Evolutionary conservation across 768 basidiomycete species (phyloP), one percentile per base, ranked within the genome.

Genomic region (Mycena haematopus): DNA sequence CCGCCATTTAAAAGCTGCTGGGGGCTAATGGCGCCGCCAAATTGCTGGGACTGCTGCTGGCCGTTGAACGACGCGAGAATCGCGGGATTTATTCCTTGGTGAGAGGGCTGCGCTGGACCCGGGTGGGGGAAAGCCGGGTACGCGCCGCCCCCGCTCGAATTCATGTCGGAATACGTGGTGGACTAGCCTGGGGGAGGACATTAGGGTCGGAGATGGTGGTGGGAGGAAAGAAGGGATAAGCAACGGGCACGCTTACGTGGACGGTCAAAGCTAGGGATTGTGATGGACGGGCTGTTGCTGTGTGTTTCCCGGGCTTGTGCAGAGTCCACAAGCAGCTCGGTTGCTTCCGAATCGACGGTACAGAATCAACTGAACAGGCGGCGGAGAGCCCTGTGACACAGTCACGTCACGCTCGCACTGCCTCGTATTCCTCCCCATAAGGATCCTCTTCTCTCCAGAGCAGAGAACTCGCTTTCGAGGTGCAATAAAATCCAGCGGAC

Each of bases 31-130:
- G 47, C 51, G 35, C 25, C 36, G 36, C 53, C 58, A 50, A 53
- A 67, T 22, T 58, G 62, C 14, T 13, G 35, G 1, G 45, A 52
- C 53, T 58, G 56, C 51, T 62, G 61, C 31, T 54, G 50, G 19
- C 56, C 31, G 46, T 52, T 58, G 52, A 52, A 67, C 21, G 62
- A 64, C 58, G 65, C 65, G 58, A 67, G 66, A 55, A 67, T 67
- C 0, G 66, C 62, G 31, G 66, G 66, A 44, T 67, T 67, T 40
- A 67, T 64, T 33, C 59, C 59, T 51, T 67, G 60, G 19, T 53
- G 62, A 19, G 56, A 55, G 40, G 31, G 54, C 60, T 61, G 60
- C 27, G 27, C 19, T 3, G 22, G 0, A 22, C 55, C 61, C 50
- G 38, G 62, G 45, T 24, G 56, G 52, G 51, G 52, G 33, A 56